Conservation (phyloP, 805 yeast genomes). For the Zygosaccharomyces bailii region DNA sequence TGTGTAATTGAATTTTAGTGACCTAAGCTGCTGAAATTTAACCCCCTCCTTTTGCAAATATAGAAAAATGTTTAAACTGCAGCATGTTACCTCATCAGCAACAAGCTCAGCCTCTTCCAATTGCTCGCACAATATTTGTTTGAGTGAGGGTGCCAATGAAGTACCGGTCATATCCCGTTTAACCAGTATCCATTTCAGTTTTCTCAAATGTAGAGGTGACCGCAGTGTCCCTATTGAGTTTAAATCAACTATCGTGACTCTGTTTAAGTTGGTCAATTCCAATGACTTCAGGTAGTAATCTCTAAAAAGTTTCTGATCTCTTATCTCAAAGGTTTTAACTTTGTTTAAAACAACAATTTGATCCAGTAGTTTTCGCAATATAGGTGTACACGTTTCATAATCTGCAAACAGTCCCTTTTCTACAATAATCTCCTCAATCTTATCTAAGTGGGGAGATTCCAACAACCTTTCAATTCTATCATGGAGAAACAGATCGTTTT, state of each 20-base stretch:
- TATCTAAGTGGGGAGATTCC: slow-evolving; percentile 35
- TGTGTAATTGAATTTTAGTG: slow-evolving; percentile 42
- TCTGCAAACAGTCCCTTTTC: slow-evolving; percentile 33
- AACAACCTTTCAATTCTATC: slow-evolving; percentile 42
- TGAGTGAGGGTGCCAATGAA: slow-evolving; percentile 8
- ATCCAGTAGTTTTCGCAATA: slow-evolving; percentile 22
- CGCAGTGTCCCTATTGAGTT: slow-evolving; percentile 11
- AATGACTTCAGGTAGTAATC: slow-evolving; percentile 15
- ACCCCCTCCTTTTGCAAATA: slow-evolving; percentile 16
- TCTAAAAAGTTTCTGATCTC: slow-evolving; percentile 19
- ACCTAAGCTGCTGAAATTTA: slow-evolving; percentile 24
- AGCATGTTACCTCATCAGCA: slow-evolving; percentile 37
- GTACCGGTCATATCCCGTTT: slow-evolving; percentile 9
- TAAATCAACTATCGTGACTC: slow-evolving; percentile 15
- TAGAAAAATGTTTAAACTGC: slow-evolving; percentile 38
- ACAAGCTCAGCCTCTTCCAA: slow-evolving; percentile 27
- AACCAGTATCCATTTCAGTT: slow-evolving; percentile 15
- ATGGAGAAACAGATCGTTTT: slow-evolving; percentile 38
- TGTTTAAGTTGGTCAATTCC: slow-evolving; percentile 13
- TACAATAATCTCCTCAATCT: slow-evolving; percentile 38
- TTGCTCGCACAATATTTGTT: slow-evolving; percentile 6
- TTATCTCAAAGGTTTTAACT: slow-evolving; percentile 24
- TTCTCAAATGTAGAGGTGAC: slow-evolving; percentile 13
- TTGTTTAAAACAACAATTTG: slow-evolving; percentile 22
- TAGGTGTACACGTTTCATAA: slow-evolving; percentile 16